phyloP scores from a whole-genome alignment of 2,329 filamentous ascomycete species.

The Didymella pomorum region DNA sequence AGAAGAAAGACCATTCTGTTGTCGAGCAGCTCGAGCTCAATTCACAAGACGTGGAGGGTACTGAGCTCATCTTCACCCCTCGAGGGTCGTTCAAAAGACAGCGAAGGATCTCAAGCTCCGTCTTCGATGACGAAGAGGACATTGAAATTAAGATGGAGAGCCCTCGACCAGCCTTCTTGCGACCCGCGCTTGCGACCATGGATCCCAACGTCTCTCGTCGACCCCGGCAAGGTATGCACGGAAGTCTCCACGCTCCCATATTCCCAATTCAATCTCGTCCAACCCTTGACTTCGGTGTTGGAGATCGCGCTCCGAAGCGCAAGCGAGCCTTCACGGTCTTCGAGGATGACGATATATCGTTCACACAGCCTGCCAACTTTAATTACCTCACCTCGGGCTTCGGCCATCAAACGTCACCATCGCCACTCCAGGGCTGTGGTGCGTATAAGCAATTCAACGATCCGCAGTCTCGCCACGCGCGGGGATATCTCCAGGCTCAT shows the following conservation, averaged over 20 bases:
- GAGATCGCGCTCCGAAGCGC: conserved; percentile 41
- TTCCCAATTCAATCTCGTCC: conserved; percentile 31
- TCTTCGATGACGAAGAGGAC: conserved; percentile 51
- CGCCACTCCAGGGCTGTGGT: conserved; percentile 34
- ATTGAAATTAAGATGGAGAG: conserved; percentile 49
- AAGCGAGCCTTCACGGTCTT: conserved; percentile 54
- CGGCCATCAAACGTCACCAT: conserved; percentile 36
- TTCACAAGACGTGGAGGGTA: conserved; percentile 69
- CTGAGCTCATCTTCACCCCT: conserved; percentile 68
- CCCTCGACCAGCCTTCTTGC: conserved; percentile 35
- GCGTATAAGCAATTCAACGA: conserved; percentile 42
- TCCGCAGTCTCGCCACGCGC: neutral
- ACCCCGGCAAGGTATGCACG: conserved; percentile 40
- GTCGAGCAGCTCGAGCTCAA: conserved; percentile 70
- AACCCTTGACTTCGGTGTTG: conserved; percentile 43
- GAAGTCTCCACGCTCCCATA: conserved; percentile 29
- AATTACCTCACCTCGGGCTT: conserved; percentile 48
- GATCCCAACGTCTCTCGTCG: conserved; percentile 44
- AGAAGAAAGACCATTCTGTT: conserved; percentile 78
- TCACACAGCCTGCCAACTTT: conserved; percentile 43
- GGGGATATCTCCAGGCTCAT: neutral
- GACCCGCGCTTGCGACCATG: conserved; percentile 43
- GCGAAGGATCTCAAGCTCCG: conserved; percentile 56
- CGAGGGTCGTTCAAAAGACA: conserved; percentile 53
- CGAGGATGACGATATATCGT: conserved; percentile 50